Percentiles rank a stretch among this genome's conserved stretches.
phyloP scores from a whole-genome alignment of 2,329 filamentous ascomycete genomes.

The Aureobasidium sp. region DNA sequence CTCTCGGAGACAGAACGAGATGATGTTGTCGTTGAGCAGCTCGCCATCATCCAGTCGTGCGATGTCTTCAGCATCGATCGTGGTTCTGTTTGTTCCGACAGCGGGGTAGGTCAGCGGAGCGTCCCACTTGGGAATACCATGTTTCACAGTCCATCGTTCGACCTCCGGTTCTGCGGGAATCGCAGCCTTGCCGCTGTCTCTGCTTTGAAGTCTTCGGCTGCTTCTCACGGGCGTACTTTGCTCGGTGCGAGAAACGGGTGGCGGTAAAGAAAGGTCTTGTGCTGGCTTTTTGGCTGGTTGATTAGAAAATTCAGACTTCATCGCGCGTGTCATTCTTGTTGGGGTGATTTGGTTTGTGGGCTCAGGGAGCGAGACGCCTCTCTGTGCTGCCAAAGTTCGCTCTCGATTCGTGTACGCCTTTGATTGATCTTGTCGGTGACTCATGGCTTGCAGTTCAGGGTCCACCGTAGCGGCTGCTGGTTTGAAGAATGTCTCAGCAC shows the following conservation, averaged over 20 bases:
- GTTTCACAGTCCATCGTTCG: neutral
- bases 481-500: neutral
- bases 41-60: slow-evolving; percentile 70
- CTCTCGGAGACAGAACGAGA: slow-evolving; percentile 71
- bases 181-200: neutral
- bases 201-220: neutral
- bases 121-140: slow-evolving; percentile 18
- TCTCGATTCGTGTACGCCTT: neutral
- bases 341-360: neutral
- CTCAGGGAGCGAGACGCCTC: neutral
- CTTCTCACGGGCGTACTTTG: neutral
- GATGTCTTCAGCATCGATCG: slow-evolving; percentile 65
- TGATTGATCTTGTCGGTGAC: neutral
- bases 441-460: neutral
- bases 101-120: slow-evolving; percentile 52
- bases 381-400: neutral
- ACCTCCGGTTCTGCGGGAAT: neutral
- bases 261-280: neutral
- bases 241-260: neutral
- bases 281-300: neutral
- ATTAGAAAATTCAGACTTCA: neutral
- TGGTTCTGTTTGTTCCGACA: slow-evolving; percentile 51
- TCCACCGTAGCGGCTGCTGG: neutral
- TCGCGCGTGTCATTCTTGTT: neutral
- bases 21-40: slow-evolving; percentile 86